Evolutionary conservation across 2,329 filamentous ascomycete species (phyloP).

Genomic region (Magnaporthiopsis rhizophila): DNA sequence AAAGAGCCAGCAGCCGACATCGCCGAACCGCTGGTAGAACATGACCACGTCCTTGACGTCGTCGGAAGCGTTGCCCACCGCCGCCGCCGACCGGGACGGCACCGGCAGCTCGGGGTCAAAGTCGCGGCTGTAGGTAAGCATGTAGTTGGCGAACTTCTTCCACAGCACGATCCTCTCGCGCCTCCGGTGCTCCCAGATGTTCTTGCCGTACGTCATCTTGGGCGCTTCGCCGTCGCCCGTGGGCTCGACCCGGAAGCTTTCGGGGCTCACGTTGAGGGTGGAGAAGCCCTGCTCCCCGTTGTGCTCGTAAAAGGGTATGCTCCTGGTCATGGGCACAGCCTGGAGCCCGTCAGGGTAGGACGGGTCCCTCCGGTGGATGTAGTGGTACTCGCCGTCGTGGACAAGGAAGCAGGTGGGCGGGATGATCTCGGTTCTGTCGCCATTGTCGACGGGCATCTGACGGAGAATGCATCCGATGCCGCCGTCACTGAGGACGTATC

Average conservation of each 20-base stretch:
- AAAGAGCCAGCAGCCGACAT: conserved; percentile 76
- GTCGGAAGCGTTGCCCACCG: conserved; percentile 26
- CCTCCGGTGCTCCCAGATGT: conserved; percentile 58
- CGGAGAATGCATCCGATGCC: conserved; percentile 65
- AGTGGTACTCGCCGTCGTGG: conserved; percentile 61
- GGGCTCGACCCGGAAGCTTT: conserved; percentile 49
- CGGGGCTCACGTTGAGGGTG: conserved; percentile 55
- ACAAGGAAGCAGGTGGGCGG: conserved; percentile 68
- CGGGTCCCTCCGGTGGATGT: conserved; percentile 51
- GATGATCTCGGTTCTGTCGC: conserved; percentile 40
- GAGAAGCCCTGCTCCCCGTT: conserved; percentile 55
- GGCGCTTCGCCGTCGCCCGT: conserved; percentile 51
- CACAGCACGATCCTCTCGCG: conserved; percentile 58
- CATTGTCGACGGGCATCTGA: conserved; percentile 45
- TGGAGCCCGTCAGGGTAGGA: conserved; percentile 50
- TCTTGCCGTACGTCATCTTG: conserved; percentile 54
- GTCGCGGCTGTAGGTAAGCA: conserved; percentile 67
- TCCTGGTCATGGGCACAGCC: conserved; percentile 54
- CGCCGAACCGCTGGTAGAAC: conserved; percentile 75
- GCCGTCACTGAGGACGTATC: conserved; percentile 76
- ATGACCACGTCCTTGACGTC: conserved; percentile 56
- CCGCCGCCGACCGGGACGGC: conserved; percentile 27
- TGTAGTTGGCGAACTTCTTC: conserved; percentile 70
- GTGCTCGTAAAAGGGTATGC: conserved; percentile 69
- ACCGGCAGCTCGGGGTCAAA: conserved; percentile 41